Evolutionary conservation across 805 yeast genomes (phyloP).

Genomic region (Candida incommunis): DNA sequence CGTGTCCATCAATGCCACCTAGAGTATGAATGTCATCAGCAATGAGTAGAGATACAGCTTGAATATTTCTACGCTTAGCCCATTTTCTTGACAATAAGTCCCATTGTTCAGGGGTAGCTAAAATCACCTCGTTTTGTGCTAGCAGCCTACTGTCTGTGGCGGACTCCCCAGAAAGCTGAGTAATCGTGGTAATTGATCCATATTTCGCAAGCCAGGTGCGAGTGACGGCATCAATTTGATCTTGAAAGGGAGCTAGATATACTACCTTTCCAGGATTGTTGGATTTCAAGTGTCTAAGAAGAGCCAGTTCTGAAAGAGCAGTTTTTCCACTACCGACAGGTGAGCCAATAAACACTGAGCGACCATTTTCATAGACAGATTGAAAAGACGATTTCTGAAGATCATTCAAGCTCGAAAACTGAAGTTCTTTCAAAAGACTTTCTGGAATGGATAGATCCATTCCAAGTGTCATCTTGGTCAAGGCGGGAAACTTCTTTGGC

Average conservation of each 20-base stretch:
- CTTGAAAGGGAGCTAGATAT: slow-evolving; percentile 54
- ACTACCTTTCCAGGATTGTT: slow-evolving; percentile 51
- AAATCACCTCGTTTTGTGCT: slow-evolving; percentile 47
- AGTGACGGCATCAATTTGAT: slow-evolving; percentile 31
- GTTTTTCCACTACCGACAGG: slow-evolving; percentile 71
- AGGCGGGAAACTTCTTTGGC: slow-evolving; percentile 54
- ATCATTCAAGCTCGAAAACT: slow-evolving; percentile 47
- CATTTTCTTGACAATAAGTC: slow-evolving; percentile 64
- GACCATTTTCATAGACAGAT: slow-evolving; percentile 40
- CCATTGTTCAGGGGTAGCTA: slow-evolving; percentile 73
- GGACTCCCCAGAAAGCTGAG: slow-evolving; percentile 44
- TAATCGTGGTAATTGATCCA: slow-evolving; percentile 29
- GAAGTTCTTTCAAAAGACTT: slow-evolving; percentile 35
- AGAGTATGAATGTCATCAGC: slow-evolving; percentile 61
- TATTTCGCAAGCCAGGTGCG: slow-evolving; percentile 36
- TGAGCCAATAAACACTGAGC: slow-evolving; percentile 51
- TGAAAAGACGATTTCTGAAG: slow-evolving; percentile 63
- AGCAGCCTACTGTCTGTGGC: slow-evolving; percentile 39
- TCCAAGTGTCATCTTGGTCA: slow-evolving; percentile 30
- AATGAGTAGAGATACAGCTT: slow-evolving; percentile 50
- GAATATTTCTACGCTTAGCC: slow-evolving; percentile 61
- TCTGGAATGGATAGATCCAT: slow-evolving; percentile 29
- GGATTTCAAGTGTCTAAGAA: slow-evolving; percentile 58
- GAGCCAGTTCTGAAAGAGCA: slow-evolving; percentile 53
- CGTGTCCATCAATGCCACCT: slow-evolving; percentile 44